Conservation (phyloP, 768 basidiomycete species). For the Polyporus arcularius region DNA sequence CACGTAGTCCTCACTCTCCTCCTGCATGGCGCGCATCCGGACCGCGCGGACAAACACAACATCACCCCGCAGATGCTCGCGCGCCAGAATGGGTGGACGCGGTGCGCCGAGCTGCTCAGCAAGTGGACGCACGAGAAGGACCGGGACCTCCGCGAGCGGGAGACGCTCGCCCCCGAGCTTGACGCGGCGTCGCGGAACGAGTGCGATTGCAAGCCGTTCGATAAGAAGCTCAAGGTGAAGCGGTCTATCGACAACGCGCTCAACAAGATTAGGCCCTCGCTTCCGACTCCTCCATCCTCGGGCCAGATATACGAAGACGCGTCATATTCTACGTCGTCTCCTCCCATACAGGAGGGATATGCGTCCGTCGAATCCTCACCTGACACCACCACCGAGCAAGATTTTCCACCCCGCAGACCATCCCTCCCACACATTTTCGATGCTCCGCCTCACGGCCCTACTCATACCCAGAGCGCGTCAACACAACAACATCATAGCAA, state of each 20-base stretch:
- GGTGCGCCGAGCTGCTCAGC: slow-evolving; percentile 73
- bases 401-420: slow-evolving; percentile 51
- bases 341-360: slow-evolving; percentile 7
- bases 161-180: slow-evolving; percentile 24
- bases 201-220: slow-evolving; percentile 17
- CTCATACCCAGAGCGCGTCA: slow-evolving; percentile 19
- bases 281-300: slow-evolving; percentile 29
- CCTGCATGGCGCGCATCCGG: slow-evolving; percentile 78
- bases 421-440: slow-evolving; percentile 61
- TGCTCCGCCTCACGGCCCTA: slow-evolving; percentile 11
- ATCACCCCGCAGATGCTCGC: slow-evolving; percentile 86
- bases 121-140: slow-evolving; percentile 67
- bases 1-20: slow-evolving; percentile 78
- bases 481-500: slow-evolving; percentile 24
- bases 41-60: slow-evolving; percentile 88
- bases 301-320: slow-evolving; percentile 26
- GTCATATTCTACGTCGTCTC: slow-evolving; percentile 22
- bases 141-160: slow-evolving; percentile 58
- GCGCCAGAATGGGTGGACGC: slow-evolving; percentile 74
- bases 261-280: slow-evolving; percentile 43
- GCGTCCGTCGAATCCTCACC: slow-evolving; percentile 15
- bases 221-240: slow-evolving; percentile 64
- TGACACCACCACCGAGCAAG: slow-evolving; percentile 30
- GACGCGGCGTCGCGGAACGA: slow-evolving; percentile 13
- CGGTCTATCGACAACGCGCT: slow-evolving; percentile 75